Base-by-base conservation (phyloP, 495 filamentous ascomycete genomes). In the Hypoxylon rickii region DNA sequence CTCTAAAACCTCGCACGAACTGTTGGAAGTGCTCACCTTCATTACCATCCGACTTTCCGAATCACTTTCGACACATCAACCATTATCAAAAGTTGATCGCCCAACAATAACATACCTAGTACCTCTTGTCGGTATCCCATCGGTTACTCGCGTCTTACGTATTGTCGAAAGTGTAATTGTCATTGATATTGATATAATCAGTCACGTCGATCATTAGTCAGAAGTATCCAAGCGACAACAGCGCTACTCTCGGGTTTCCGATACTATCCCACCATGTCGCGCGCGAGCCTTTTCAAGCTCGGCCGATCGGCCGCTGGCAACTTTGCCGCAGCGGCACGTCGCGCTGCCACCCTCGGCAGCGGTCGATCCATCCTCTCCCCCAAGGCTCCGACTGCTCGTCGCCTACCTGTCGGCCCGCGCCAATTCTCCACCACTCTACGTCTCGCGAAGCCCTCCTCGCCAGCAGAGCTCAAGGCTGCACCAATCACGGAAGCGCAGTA, bases 401-500 rank as follows among this genome's bases (percentile, higher is more conserved):
- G 8, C 49, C 52, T 19, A 55, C 42, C 17, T 47, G 26, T 42
- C 3, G 1, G 44, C 19, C 5, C 21, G 4, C 53, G 49, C 10
- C 32, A 3, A 6, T 64, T 66, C 32, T 54, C 63, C 20, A 44
- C 49, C 3, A 64, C 58, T 39, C 51, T 65, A 11, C 62, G 66
- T 13, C 58, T 63, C 7, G 54, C 49, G 4, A 52, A 63, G 21
- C 51, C 61, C 1, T 58, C 62, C 36, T 22, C 54, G 1, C 16
- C 55, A 19, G 34, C 51, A n/a, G 48, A 62, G 13, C 39, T 52
- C 41, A 41, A 46, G 3, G 50, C 70, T 3, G 69, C 71, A 17
- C 29, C 68, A 3, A 65, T 82, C 18, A 70, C 73, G 7, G 65
- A 68, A 1, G 46, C 44, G 7, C 55, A 75, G 46, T 85, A 79